phyloP scores from a whole-genome alignment of 352 stramenopile species.

The Plasmopara muralis region DNA sequence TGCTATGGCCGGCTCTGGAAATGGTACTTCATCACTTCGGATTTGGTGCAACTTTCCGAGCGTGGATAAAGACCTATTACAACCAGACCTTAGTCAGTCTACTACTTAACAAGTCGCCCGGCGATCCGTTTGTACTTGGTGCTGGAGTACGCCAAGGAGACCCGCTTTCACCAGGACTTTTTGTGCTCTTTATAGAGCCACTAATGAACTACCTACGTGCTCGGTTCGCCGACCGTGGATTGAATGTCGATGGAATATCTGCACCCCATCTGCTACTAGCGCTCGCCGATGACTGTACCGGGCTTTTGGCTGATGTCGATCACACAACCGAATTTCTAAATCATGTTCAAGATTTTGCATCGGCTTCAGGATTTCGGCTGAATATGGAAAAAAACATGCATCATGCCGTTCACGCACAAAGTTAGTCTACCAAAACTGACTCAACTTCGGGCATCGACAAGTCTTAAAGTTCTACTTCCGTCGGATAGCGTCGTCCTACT shows the following conservation, averaged over 20 bases:
- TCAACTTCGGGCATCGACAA: too few species aligned
- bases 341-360: background rate
- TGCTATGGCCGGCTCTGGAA: slow-evolving; percentile 3
- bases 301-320: background rate
- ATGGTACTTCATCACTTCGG: slow-evolving; percentile 12
- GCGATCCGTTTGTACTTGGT: slow-evolving; percentile 7
- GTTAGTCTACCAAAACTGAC: background rate
- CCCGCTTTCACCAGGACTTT: slow-evolving; percentile 14
- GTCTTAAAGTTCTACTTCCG: background rate
- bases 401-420: slow-evolving; percentile 1
- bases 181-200: slow-evolving; percentile 12
- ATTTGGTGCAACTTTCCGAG: slow-evolving; percentile 11
- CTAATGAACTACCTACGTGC: slow-evolving; percentile 9
- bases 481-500: background rate
- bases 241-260: background rate
- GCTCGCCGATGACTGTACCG: slow-evolving; percentile 13
- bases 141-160: slow-evolving; percentile 15
- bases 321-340: slow-evolving; percentile 1
- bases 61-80: too few species aligned
- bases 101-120: slow-evolving; percentile 9
- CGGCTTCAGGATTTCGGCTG: slow-evolving; percentile 4
- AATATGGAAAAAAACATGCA: slow-evolving; percentile 8
- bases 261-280: background rate
- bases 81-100: slow-evolving; percentile 7
- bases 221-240: background rate